phyloP scores from a whole-genome alignment of 2,329 filamentous ascomycete genomes.

The Endoconidiophora polonica region DNA sequence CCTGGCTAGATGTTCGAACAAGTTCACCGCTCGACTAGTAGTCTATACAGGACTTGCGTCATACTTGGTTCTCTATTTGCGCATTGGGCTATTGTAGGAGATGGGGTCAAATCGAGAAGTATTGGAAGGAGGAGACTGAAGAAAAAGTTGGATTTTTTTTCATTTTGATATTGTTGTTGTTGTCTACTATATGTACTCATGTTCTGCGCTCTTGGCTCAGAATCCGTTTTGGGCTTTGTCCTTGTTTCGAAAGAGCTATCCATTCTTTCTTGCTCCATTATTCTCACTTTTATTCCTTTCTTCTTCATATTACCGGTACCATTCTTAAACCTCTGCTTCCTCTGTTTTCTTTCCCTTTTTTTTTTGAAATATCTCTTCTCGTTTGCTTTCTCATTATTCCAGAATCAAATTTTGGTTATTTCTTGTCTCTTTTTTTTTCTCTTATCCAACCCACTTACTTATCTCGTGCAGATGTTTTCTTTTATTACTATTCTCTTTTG shows the following conservation, averaged over 20 bases:
- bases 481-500: background rate
- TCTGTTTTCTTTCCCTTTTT: background rate
- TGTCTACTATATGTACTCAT: no score
- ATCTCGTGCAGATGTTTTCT: background rate
- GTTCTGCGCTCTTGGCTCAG: no score
- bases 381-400: background rate
- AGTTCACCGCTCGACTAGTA: background rate
- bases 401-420: slow-evolving; percentile 2
- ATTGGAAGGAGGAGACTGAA: no score
- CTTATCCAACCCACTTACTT: background rate
- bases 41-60: no score
- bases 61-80: background rate
- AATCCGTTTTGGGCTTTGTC: background rate
- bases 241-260: background rate
- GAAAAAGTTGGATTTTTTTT: no score
- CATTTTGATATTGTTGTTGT: no score
- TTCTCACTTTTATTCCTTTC: slow-evolving; percentile 1
- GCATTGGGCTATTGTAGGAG: background rate
- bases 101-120: no score
- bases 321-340: background rate
- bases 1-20: background rate
- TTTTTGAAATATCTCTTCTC: background rate
- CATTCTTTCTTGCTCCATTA: background rate
- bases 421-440: slow-evolving; percentile 1
- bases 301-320: no score